phyloP scores from a whole-genome alignment of 23 red algal species.

The Gracilaria vermiculophylla region DNA sequence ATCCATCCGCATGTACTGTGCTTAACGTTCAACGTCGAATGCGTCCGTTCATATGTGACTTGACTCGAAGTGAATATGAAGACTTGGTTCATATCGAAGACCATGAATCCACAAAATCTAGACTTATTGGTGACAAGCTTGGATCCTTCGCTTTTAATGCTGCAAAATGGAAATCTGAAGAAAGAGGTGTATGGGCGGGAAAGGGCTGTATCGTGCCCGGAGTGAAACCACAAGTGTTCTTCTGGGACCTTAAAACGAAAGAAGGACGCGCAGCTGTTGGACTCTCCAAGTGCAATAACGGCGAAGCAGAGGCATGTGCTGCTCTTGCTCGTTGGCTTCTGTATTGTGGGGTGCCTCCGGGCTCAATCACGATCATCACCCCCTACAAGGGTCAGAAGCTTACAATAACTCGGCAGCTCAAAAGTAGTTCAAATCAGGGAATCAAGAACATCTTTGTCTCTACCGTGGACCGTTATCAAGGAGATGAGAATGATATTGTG shows the following conservation, averaged over 20 bases:
- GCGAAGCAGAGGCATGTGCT: slow-evolving; percentile 37
- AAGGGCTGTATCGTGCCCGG: slow-evolving; percentile 43
- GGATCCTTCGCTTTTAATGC: not conserved
- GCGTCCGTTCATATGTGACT: slow-evolving; percentile 34
- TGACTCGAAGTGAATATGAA: slow-evolving; percentile 53
- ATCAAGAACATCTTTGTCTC: not conserved
- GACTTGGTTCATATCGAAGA: slow-evolving; percentile 57
- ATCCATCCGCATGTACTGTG: slow-evolving; percentile 18
- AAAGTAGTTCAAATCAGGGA: not conserved
- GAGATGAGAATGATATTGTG: slow-evolving; percentile 68
- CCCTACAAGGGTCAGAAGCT: slow-evolving; percentile 62
- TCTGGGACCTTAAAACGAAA: slow-evolving; percentile 47
- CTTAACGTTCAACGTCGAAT: slow-evolving; percentile 48
- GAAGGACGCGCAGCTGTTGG: slow-evolving; percentile 59
- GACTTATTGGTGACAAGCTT: slow-evolving; percentile 35
- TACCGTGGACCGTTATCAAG: slow-evolving; percentile 67
- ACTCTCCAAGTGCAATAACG: slow-evolving; percentile 30
- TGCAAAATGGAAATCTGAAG: not conserved
- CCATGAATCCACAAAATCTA: slow-evolving; percentile 27
- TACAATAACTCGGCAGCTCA: not conserved
- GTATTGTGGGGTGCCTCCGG: slow-evolving; percentile 32
- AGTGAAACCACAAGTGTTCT: slow-evolving; percentile 27
- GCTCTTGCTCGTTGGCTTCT: slow-evolving; percentile 28
- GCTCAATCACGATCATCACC: slow-evolving; percentile 37
- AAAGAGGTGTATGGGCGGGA: slow-evolving; percentile 15